Conservation (phyloP, 2,329 filamentous ascomycete species). For the Cytospora piceae region DNA sequence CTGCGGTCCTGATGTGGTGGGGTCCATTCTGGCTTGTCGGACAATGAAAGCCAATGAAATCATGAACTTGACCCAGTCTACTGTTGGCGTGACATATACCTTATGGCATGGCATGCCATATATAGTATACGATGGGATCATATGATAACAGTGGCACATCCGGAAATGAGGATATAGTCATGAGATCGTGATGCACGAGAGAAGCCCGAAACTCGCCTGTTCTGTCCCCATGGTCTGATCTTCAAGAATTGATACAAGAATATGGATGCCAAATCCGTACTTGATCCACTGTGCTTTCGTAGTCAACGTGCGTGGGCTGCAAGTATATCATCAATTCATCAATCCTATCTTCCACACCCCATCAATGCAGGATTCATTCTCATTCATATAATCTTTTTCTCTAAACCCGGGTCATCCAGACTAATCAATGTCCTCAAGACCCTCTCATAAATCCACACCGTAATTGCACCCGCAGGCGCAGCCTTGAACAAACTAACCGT, state of each 20-base stretch:
- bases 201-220: not conserved
- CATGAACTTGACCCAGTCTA: not conserved
- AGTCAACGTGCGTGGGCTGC: not conserved
- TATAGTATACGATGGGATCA: not conserved
- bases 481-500: slow-evolving; percentile 90
- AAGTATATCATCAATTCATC: not conserved
- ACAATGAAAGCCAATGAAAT: not conserved
- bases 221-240: too few species aligned
- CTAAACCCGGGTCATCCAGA: slow-evolving; percentile 37
- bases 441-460: slow-evolving; percentile 93
- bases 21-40: too few species aligned
- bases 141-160: not conserved
- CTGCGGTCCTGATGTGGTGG: not conserved
- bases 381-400: slow-evolving; percentile 19
- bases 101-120: too few species aligned
- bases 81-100: not conserved
- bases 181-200: not conserved
- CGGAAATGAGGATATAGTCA: not conserved
- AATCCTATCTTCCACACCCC: slow-evolving; percentile 3
- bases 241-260: not conserved
- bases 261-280: not conserved
- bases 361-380: not conserved
- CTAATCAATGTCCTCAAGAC: slow-evolving; percentile 63
- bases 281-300: not conserved
- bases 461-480: slow-evolving; percentile 88